phyloP scores from a whole-genome alignment of 441 rosid species.

The Aquilaria agallochum region DNA sequence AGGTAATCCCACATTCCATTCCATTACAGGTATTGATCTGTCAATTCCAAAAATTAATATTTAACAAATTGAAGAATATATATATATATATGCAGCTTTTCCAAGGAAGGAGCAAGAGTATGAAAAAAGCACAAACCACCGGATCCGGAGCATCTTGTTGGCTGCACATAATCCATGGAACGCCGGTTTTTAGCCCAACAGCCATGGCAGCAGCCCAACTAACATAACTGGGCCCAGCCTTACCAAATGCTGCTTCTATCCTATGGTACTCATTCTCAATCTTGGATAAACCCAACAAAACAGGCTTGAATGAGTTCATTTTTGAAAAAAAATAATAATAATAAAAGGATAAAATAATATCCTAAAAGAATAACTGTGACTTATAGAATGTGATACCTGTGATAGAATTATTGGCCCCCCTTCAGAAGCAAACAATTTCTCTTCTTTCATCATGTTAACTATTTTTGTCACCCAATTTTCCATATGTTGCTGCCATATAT shows the following conservation, averaged over 20 bases:
- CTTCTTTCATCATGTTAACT: conserved; percentile 65
- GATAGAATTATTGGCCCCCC: conserved; percentile 89
- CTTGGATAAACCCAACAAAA: conserved; percentile 22
- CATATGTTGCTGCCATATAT: conserved; percentile 51
- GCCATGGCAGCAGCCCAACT: conserved; percentile 80
- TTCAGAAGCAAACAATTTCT: conserved; percentile 71
- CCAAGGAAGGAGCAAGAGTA: not conserved
- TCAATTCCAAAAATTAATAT: conserved; percentile 5
- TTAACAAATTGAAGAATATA: not conserved
- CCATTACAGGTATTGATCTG: conserved; percentile 94
- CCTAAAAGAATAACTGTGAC: conserved; percentile 4
- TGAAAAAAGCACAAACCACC: conserved; percentile 38
- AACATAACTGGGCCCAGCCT: conserved; percentile 50
- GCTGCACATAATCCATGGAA: conserved; percentile 96
- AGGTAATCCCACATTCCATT: conserved; percentile 71
- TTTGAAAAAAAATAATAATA: conserved; percentile 4
- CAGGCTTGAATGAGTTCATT: too few relatives aligned
- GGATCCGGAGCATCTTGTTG: conserved; percentile 88
- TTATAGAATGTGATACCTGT: conserved; percentile 42
- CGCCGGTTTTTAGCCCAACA: conserved; percentile 71
- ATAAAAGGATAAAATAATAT: not conserved
- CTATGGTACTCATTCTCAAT: conserved; percentile 84
- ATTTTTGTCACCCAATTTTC: conserved; percentile 50
- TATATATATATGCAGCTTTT: not conserved
- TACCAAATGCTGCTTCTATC: conserved; percentile 44